These are phyloP conservation scores for Fimicolochytrium jonesii DNA, from an alignment of 192 early-diverging fungal species.

Conservation along the genomic window DNA sequence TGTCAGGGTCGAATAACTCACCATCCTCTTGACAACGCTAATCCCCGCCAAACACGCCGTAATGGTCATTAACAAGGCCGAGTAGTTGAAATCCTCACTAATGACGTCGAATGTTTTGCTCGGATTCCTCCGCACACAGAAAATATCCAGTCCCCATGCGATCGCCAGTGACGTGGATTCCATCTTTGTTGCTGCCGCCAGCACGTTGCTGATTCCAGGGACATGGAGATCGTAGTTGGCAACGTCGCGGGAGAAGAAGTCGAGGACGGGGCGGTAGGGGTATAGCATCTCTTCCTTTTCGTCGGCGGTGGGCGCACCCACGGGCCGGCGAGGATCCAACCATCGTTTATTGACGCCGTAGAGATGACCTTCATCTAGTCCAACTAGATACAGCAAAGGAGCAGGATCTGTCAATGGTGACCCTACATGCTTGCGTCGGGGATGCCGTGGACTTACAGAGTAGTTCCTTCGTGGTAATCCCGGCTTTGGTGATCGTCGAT, in stretches of 20 bases:
- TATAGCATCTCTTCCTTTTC: slow-evolving; percentile 87
- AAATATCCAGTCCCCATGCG: slow-evolving; percentile 88
- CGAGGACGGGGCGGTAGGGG: slow-evolving; percentile 67
- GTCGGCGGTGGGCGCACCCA: slow-evolving; percentile 56
- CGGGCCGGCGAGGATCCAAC: slow-evolving; percentile 82
- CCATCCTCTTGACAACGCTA: slow-evolving; percentile 53
- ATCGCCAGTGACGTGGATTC: slow-evolving; percentile 92
- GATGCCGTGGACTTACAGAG: slow-evolving; percentile 52
- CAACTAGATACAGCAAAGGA: slow-evolving; percentile 52
- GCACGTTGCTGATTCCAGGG: slow-evolving; percentile 62
- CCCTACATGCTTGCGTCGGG: too few species aligned
- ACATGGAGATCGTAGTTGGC: slow-evolving; percentile 71
- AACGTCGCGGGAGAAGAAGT: slow-evolving; percentile 72
- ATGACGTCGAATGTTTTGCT: slow-evolving; percentile 90
- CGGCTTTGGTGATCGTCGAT: slow-evolving; percentile 75
- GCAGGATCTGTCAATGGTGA: background rate
- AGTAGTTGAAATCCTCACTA: slow-evolving; percentile 88
- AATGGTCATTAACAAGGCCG: slow-evolving; percentile 76
- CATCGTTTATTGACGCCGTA: slow-evolving; percentile 66
- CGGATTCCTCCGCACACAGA: slow-evolving; percentile 77
- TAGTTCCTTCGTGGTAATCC: slow-evolving; percentile 84
- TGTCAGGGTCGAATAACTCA: too few species aligned
- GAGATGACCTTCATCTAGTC: slow-evolving; percentile 49
- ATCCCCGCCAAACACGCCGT: slow-evolving; percentile 71
- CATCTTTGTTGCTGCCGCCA: slow-evolving; percentile 70